phyloP scores from a whole-genome alignment of 2,329 filamentous ascomycete genomes.

The Ramularia endophylla region DNA sequence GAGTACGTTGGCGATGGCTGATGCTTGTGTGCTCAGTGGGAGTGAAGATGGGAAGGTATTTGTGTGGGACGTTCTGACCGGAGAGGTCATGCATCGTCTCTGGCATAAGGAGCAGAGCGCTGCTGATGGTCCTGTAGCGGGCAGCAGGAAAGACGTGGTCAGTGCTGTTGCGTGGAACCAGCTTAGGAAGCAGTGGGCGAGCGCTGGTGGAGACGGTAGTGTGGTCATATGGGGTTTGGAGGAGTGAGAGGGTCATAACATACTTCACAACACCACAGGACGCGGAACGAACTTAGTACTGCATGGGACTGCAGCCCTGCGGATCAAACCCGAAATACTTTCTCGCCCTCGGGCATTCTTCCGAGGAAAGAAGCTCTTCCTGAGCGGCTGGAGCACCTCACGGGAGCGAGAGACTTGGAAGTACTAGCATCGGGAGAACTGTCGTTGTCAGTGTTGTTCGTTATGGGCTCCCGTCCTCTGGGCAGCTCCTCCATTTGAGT shows the following conservation, averaged over 20 bases:
- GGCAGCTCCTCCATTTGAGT: too few relatives aligned
- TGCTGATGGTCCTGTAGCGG: slow-evolving; percentile 22
- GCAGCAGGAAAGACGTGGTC: slow-evolving; percentile 41
- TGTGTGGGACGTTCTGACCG: slow-evolving; percentile 80
- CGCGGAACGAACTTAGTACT: too few relatives aligned
- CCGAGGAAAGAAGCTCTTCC: too few relatives aligned
- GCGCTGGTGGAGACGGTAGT: slow-evolving; percentile 44
- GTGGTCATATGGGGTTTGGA: slow-evolving; percentile 31
- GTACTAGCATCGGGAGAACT: too few relatives aligned
- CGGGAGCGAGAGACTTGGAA: too few relatives aligned
- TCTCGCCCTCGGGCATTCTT: too few relatives aligned
- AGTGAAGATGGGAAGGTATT: slow-evolving; percentile 70
- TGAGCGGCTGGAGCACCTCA: too few relatives aligned
- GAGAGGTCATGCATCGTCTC: slow-evolving; percentile 60
- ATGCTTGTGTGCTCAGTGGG: slow-evolving; percentile 72
- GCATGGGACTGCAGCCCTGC: too few relatives aligned
- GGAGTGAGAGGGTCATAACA: slow-evolving; percentile 12
- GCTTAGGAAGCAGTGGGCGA: slow-evolving; percentile 42
- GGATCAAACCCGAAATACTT: too few relatives aligned
- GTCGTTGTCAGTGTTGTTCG: too few relatives aligned
- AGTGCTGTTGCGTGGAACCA: slow-evolving; percentile 45
- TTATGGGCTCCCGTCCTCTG: too few relatives aligned
- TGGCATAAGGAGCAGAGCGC: slow-evolving; percentile 31
- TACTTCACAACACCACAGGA: too few relatives aligned
- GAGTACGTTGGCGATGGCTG: slow-evolving; percentile 66